phyloP scores from a whole-genome alignment of 768 basidiomycete genomes.

The Pisolithus microcarpus region DNA sequence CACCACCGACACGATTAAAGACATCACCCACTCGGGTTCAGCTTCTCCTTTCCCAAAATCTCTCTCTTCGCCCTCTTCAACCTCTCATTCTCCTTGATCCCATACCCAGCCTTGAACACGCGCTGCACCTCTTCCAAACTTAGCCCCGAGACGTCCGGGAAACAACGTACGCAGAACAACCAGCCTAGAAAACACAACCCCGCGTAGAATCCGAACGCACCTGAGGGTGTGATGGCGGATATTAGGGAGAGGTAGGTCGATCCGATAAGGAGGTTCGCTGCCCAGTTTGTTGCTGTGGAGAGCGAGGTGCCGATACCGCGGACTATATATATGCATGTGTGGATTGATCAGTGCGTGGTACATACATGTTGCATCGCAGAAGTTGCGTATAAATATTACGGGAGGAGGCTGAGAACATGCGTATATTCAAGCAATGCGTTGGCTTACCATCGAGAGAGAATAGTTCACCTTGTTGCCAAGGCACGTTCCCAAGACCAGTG shows the following conservation, averaged over 20 bases:
- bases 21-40: slow-evolving; percentile 2
- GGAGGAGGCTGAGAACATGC: neutral
- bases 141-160: slow-evolving; percentile 75
- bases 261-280: slow-evolving; percentile 66
- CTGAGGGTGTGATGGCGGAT: slow-evolving; percentile 62
- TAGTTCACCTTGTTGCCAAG: slow-evolving; percentile 84
- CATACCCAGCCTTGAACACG: slow-evolving; percentile 60
- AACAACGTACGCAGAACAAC: slow-evolving; percentile 61
- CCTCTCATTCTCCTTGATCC: slow-evolving; percentile 49
- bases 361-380: neutral
- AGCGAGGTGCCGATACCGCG: slow-evolving; percentile 74
- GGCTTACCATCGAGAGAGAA: slow-evolving; percentile 63
- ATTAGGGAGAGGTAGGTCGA: slow-evolving; percentile 79
- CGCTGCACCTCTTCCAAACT: slow-evolving; percentile 60
- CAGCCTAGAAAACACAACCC: slow-evolving; percentile 64
- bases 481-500: slow-evolving; percentile 70
- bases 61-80: slow-evolving; percentile 41
- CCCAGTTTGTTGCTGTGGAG: slow-evolving; percentile 74
- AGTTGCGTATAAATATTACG: too few relatives aligned
- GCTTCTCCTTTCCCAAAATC: slow-evolving; percentile 28
- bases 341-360: neutral
- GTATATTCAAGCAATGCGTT: neutral
- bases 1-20: neutral
- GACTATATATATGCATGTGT: too few relatives aligned
- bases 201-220: slow-evolving; percentile 73